Base-by-base conservation (phyloP, 140 eudicot genomes). In the Senecio squalidus region DNA sequence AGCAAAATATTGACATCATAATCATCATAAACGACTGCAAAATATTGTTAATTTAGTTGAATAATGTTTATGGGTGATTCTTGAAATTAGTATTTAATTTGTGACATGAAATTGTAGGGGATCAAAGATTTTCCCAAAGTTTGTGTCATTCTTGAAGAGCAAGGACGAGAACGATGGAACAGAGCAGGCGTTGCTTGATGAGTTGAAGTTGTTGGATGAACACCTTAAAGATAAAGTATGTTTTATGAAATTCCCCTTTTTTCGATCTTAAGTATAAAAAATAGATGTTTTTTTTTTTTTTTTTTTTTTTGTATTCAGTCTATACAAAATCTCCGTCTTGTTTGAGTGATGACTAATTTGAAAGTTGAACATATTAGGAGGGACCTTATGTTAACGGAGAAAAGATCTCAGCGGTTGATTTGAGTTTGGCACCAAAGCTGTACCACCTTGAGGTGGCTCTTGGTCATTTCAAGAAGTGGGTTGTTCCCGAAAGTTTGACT, bases 381-480 rank as follows among this genome's bases (percentile, higher is more conserved):
- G n/a, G 92, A 33, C 92, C 95, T 30, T 84, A 79, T 57, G 60
- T 84, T 40, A 72, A 64, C 31, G 95, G 97, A 50, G 92, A 77
- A 13, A 82, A 71, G 36, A 63, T 89, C 50, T 51, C 82, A 60
- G 92, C 95, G 31, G 86, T 80, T 75, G 97, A 89, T 77, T 71
- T 89, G 82, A 73, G 79, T 69, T 70, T 89, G 88, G 97, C 86
- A 18, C 95, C 95, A 5, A 89, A 82, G 75, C 75, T 89, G 3
- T 80, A 57, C 79, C 97, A 84, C 45, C 80, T 84, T 54, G 76
- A 74, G 55, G 78, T 84, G 47, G 82, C 85, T 66, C 92, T 89
- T 39, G 92, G 80, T 44, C 89, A 89, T 72, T 89, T 62, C 39
- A 89, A 89, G 78, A 67, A 76, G 40, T 89, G 97, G 97, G 40